A percentile compares a stretch with the other conserved stretches of the same genome.
These are phyloP conservation scores for Tuber umbilicatum DNA, from an alignment of 495 filamentous ascomycete species.

Conservation along the genomic window DNA sequence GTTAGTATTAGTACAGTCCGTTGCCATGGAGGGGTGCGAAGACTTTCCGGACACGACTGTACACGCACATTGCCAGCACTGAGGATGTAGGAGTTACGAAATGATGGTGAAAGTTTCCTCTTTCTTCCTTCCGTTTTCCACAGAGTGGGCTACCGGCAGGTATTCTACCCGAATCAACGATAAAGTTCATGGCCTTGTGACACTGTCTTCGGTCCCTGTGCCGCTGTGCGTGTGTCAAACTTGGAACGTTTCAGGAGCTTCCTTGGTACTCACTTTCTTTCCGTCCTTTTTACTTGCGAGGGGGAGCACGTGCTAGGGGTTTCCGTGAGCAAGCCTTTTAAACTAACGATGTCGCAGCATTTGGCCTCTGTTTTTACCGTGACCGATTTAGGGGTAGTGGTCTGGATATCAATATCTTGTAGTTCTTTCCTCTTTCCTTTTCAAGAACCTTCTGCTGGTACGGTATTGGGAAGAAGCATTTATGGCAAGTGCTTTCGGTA, in stretches of 20 bases:
- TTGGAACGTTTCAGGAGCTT: conserved; percentile 27
- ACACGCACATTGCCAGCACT: neutral
- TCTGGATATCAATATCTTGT: neutral
- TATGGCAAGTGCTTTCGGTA: neutral
- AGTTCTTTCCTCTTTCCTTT: neutral
- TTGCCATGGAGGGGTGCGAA: too few relatives aligned
- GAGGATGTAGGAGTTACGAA: neutral
- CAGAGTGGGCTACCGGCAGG: neutral
- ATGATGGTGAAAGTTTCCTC: neutral
- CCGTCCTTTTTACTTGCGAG: neutral
- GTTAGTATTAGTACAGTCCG: too few relatives aligned
- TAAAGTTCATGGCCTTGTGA: conserved; percentile 10
- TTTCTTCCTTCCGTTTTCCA: neutral
- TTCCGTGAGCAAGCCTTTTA: neutral
- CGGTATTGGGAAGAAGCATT: neutral
- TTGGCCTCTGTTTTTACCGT: neutral
- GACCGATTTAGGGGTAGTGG: neutral
- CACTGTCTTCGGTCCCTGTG: conserved; percentile 20
- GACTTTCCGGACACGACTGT: too few relatives aligned
- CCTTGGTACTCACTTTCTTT: neutral
- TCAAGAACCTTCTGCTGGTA: neutral
- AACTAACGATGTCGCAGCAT: conserved; percentile 12
- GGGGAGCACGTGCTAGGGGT: neutral
- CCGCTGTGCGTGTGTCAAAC: conserved; percentile 24
- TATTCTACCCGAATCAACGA: neutral